Evolutionary conservation across 2,329 filamentous ascomycete species (phyloP).

Genomic region (Zymoseptoria brevis): DNA sequence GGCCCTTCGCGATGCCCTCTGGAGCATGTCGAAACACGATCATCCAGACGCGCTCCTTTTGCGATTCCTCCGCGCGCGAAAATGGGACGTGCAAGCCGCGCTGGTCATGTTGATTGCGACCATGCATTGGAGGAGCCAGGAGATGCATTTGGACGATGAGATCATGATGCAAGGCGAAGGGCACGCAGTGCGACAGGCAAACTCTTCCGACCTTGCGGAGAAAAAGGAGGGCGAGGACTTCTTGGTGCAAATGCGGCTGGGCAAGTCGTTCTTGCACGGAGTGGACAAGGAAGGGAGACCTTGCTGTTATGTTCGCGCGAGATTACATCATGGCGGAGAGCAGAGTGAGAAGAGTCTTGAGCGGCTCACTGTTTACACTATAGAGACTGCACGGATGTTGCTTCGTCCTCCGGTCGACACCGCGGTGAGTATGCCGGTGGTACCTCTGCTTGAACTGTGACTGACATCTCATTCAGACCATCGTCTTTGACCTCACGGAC

Average conservation of each 20-base stretch:
- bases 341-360: slow-evolving; percentile 77
- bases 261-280: slow-evolving; percentile 89
- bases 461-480: slow-evolving; percentile 49
- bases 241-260: slow-evolving; percentile 72
- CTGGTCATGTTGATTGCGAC: slow-evolving; percentile 91
- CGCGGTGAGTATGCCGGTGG: slow-evolving; percentile 57
- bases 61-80: slow-evolving; percentile 78
- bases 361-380: slow-evolving; percentile 84
- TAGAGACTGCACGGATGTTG: slow-evolving; percentile 86
- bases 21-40: slow-evolving; percentile 92
- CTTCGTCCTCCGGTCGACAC: slow-evolving; percentile 77
- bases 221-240: slow-evolving; percentile 72
- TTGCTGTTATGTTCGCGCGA: slow-evolving; percentile 75
- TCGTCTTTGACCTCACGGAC: slow-evolving; percentile 92
- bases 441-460: not conserved
- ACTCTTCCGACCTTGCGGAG: slow-evolving; percentile 49
- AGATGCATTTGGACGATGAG: slow-evolving; percentile 83
- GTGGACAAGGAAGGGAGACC: slow-evolving; percentile 76
- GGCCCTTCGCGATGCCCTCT: slow-evolving; percentile 70
- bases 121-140: slow-evolving; percentile 78
- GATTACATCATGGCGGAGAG: slow-evolving; percentile 72
- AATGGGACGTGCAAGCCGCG: slow-evolving; percentile 92
- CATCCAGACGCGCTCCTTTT: slow-evolving; percentile 79
- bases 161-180: slow-evolving; percentile 71
- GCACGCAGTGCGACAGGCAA: slow-evolving; percentile 52